Percentiles rank a stretch among this genome's conserved stretches.
These are phyloP conservation scores for Pisolithus orientalis DNA, from an alignment of 768 basidiomycete species.

Conservation along the genomic window DNA sequence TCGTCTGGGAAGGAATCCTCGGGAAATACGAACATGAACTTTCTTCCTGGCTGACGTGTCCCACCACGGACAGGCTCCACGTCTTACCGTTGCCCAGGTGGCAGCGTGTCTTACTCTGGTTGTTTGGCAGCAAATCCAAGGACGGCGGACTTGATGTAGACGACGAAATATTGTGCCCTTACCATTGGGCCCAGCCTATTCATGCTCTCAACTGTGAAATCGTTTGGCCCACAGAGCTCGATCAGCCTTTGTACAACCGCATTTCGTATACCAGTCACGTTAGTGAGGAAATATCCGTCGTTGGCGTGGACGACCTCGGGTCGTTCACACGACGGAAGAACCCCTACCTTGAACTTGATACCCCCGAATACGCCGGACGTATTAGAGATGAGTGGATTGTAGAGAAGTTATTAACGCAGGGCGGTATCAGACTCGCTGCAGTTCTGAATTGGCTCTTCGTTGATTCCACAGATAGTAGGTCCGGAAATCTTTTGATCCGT, in stretches of 20 bases:
- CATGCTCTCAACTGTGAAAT: constrained; percentile 78
- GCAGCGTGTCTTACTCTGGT: constrained; percentile 18
- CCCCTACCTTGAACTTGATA: constrained; percentile 67
- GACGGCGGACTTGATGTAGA: constrained; percentile 36
- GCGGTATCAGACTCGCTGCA: constrained; percentile 77
- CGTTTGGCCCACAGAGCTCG: constrained; percentile 72
- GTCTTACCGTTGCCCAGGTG: constrained; percentile 12
- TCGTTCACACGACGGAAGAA: constrained; percentile 11
- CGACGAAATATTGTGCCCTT: constrained; percentile 64
- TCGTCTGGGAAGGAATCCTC: constrained; percentile 81
- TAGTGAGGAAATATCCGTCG: background rate
- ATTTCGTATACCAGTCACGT: constrained; percentile 11
- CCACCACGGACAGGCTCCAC: constrained; percentile 22
- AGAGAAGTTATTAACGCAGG: constrained; percentile 80
- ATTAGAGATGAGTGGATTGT: constrained; percentile 65
- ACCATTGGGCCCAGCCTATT: constrained; percentile 68
- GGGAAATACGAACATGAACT: constrained; percentile 59
- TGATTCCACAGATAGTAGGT: background rate
- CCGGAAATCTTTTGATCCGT: background rate
- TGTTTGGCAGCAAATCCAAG: constrained; percentile 6
- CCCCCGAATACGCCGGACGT: constrained; percentile 67
- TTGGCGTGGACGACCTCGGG: background rate
- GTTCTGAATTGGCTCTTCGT: constrained; percentile 71
- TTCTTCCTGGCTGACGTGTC: constrained; percentile 64
- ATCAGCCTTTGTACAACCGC: constrained; percentile 37